These are phyloP conservation scores for Pelargonium citronellum DNA, from an alignment of 441 rosid species.

Conservation along the genomic window DNA sequence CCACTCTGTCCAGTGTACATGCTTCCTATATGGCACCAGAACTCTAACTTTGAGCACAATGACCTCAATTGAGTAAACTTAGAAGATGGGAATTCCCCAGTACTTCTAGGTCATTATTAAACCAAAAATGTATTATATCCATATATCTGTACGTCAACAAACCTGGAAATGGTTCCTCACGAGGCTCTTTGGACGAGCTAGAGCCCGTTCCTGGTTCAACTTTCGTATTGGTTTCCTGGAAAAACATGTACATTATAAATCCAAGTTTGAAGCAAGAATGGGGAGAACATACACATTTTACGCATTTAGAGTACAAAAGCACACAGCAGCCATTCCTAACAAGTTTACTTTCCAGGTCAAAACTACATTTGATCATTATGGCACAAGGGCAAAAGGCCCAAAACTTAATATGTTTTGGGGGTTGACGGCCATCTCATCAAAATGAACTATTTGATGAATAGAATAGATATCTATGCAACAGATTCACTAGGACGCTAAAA, in stretches of 20 bases:
- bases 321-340: background rate
- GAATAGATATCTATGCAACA: constrained; percentile 3
- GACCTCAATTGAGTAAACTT: background rate
- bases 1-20: background rate
- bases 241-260: constrained; percentile 14
- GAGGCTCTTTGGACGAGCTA: constrained; percentile 48
- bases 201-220: constrained; percentile 42
- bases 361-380: background rate
- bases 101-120: background rate
- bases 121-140: background rate
- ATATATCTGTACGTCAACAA: constrained; percentile 23
- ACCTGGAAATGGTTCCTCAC: constrained; percentile 51
- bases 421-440: constrained; percentile 11
- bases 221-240: constrained; percentile 37
- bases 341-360: background rate
- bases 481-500: background rate
- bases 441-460: background rate
- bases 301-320: background rate
- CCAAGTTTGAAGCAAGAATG: background rate
- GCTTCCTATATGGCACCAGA: too few species aligned
- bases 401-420: background rate
- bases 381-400: background rate
- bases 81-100: background rate
- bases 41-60: background rate
- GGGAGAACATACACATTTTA: background rate